Evolutionary conservation across 208 protist genomes (phyloP), one percentile per base, ranked within the genome.

Genomic region (Porcisia hertigi): DNA sequence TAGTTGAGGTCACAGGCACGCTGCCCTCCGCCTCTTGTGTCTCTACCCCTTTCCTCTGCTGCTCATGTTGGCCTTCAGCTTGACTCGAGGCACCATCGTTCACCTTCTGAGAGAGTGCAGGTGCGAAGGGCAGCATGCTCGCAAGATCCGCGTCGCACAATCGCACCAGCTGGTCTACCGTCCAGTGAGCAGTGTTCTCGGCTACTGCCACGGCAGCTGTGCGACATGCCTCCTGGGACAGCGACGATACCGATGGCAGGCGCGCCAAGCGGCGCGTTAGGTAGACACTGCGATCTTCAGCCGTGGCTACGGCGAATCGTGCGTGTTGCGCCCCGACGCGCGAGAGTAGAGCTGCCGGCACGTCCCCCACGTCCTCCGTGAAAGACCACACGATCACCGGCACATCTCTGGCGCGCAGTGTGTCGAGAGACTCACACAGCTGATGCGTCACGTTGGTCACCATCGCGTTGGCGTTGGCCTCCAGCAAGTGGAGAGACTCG

Each of bases 401-500:
- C 16, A 65, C 47, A 0, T 39, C 2, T 3, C 47, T 43, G 30
- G 62, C 58, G 30, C 78, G 25, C 73, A 92, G 60, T 57, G 73
- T 82, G 49, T 94, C 90, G 4, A 94, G 57, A 30, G 71, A 73
- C 36, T 69, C 30, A 66, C 84, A 86, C n/a, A 94, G 74, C 65
- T 89, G 79, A 55, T 91, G 83, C 16, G 77, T 77, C 12, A 89
- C 83, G 34, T 82, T 73, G 54, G 63, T 76, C 23, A 82, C 81
- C 5, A 91, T 59, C 0, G 82, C 25, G 75, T 88, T 88, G 36
- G 81, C 64, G 11, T 69, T 47, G 0, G 45, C 71, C 60, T 79
- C 78, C 53, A 94, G 73, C 60, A 94, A 69, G 47, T 94, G 84
- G 39, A 91, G 75, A 39, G 73, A 67, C 54, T 90, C 80, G 41